Evolutionary conservation across 2,329 filamentous ascomycete genomes (phyloP).

Genomic region (Ceratocystis huliohia): DNA sequence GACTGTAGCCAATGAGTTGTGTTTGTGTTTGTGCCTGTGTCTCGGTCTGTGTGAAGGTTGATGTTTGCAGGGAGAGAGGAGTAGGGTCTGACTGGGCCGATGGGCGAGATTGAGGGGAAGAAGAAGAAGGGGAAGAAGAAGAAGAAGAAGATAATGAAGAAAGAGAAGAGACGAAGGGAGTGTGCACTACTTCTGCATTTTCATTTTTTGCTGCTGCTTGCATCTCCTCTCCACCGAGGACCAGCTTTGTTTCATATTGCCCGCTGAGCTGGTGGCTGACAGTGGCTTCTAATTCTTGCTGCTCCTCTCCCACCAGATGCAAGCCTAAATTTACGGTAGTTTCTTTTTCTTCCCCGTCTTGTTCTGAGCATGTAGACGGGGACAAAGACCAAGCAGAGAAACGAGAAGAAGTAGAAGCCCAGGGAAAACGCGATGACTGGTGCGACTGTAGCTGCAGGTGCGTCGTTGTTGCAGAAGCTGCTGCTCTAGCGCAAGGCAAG

Average conservation of each 20-base stretch:
- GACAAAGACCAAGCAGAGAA: constrained; percentile 11
- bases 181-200: neutral
- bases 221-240: neutral
- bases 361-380: neutral
- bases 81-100: neutral
- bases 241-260: constrained; percentile 6
- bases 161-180: neutral
- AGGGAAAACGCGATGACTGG: constrained; percentile 6
- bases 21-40: constrained; percentile 15
- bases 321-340: neutral
- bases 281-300: neutral
- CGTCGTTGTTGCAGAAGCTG: constrained; percentile 4
- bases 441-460: neutral
- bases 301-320: neutral
- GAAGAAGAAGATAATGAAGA: neutral
- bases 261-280: neutral
- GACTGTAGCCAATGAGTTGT: neutral
- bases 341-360: neutral
- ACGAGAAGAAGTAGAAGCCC: constrained; percentile 5
- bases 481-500: constrained; percentile 3
- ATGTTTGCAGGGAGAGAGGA: neutral
- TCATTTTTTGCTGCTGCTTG: neutral
- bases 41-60: constrained; percentile 10
- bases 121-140: neutral
- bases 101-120: neutral